Percentiles rank a stretch among this genome's conserved stretches.
phyloP scores from a whole-genome alignment of 352 stramenopile genomes.

The Phytophthora melonis region DNA sequence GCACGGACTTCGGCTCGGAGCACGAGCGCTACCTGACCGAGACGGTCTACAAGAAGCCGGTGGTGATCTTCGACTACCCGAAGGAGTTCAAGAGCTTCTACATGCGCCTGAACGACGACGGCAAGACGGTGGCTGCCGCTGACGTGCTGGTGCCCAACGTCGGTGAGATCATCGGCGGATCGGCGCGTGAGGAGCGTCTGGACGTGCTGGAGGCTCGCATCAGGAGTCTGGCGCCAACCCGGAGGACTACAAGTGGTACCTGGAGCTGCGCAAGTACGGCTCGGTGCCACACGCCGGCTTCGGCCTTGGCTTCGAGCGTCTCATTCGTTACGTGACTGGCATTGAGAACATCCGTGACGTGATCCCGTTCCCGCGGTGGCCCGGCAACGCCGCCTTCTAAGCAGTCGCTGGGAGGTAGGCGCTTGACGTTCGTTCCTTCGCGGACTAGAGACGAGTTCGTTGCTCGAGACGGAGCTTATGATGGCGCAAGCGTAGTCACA shows the following conservation, averaged over 20 bases:
- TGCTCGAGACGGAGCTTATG: conserved; percentile 12
- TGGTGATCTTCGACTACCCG: conserved; percentile 99
- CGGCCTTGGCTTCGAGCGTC: conserved; percentile 98
- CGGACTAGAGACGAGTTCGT: conserved; percentile 14
- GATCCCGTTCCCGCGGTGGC: conserved; percentile 98
- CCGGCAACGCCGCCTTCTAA: conserved; percentile 95
- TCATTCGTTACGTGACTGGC: conserved; percentile 98
- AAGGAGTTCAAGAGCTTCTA: conserved; percentile 99
- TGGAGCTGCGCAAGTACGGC: conserved; percentile 96
- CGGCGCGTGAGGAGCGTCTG: conserved; percentile 95
- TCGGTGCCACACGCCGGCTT: conserved; percentile 98
- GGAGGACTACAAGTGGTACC: conserved; percentile 97
- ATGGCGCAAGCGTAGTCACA: background rate
- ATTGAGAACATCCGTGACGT: conserved; percentile 99
- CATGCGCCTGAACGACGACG: conserved; percentile 98
- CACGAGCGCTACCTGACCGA: conserved; percentile 98
- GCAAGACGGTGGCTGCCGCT: conserved; percentile 97
- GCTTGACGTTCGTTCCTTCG: background rate
- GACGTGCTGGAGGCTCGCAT: conserved; percentile 89
- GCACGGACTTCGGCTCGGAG: conserved; percentile 97
- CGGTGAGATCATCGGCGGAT: conserved; percentile 98
- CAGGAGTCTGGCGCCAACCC: conserved; percentile 74
- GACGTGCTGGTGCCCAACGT: conserved; percentile 98
- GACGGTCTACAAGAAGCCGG: conserved; percentile 85
- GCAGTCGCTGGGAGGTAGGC: conserved; percentile 15